These are phyloP conservation scores for Craspedostauros australis DNA, from an alignment of 108 stramenopile species.

Conservation along the genomic window DNA sequence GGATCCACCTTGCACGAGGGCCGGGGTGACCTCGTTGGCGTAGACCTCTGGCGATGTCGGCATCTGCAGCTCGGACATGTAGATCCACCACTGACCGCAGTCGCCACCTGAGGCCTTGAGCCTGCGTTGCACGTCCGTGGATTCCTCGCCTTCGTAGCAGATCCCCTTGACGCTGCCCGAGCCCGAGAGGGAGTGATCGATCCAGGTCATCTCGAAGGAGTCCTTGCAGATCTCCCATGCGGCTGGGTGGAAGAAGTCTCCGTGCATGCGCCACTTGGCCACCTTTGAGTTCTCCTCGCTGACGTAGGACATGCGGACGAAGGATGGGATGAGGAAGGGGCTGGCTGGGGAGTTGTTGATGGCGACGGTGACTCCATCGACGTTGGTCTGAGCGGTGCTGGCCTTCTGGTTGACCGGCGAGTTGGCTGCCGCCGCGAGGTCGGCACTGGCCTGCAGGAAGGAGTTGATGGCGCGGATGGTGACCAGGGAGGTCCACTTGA, in stretches of 20 bases:
- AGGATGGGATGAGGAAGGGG: constrained; percentile 82
- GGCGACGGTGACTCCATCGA: constrained; percentile 40
- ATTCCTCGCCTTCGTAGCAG: constrained; percentile 33
- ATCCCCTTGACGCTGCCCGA: constrained; percentile 62
- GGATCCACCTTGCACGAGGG: constrained; percentile 74
- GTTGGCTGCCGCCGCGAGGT: constrained; percentile 70
- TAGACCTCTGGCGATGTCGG: constrained; percentile 75
- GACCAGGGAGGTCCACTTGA: constrained; percentile 82
- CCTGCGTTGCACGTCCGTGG: constrained; percentile 15
- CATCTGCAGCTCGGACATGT: constrained; percentile 85
- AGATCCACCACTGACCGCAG: constrained; percentile 90
- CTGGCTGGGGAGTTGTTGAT: constrained; percentile 47
- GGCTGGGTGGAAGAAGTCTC: constrained; percentile 86
- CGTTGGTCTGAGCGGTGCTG: constrained; percentile 21
- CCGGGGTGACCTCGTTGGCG: constrained; percentile 70
- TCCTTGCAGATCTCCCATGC: constrained; percentile 88
- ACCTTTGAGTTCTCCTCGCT: constrained; percentile 86
- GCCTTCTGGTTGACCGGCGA: constrained; percentile 40
- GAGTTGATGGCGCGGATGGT: constrained; percentile 54
- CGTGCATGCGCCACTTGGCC: constrained; percentile 70
- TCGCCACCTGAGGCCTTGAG: constrained; percentile 18
- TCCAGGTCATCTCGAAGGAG: constrained; percentile 83
- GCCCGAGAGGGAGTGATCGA: constrained; percentile 66
- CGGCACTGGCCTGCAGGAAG: constrained; percentile 83
- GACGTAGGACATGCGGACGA: constrained; percentile 80